Percentiles rank a stretch among this genome's conserved stretches.
Conservation (phyloP, 352 stramenopile species). For the Globisporangium echinulatum region DNA sequence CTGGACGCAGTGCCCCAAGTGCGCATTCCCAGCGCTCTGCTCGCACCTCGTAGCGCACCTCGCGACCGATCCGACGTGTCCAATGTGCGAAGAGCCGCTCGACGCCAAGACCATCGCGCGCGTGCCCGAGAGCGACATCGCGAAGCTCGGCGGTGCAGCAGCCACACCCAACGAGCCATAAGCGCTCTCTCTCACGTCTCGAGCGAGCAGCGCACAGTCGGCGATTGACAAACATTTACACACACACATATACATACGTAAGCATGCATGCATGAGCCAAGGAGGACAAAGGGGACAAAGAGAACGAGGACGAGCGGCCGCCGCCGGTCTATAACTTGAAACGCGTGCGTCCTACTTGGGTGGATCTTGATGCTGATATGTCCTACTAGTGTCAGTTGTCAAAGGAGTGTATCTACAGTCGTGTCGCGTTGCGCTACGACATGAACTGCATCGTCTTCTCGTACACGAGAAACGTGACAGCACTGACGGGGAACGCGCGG, state of each 20-base stretch:
- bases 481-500: conserved; percentile 76
- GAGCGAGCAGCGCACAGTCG: no score
- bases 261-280: no score
- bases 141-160: conserved; percentile 23
- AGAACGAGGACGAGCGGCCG: no score
- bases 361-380: no score
- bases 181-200: no score
- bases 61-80: conserved; percentile 53
- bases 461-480: conserved; percentile 83
- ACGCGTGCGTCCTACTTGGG: no score
- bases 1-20: conserved; percentile 88
- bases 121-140: conserved; percentile 35
- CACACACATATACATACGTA: no score
- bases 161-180: conserved; percentile 3
- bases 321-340: no score
- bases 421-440: conserved; percentile 20
- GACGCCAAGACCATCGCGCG: conserved; percentile 22
- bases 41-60: conserved; percentile 85
- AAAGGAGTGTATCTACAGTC: no score
- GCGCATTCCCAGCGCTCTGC: conserved; percentile 85
- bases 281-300: no score
- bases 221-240: no score
- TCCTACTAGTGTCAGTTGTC: no score
- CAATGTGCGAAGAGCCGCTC: conserved; percentile 70
- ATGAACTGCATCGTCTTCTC: conserved; percentile 80